Evolutionary conservation across 2,329 filamentous ascomycete species (phyloP).

Genomic region (Fusarium cicatricum): DNA sequence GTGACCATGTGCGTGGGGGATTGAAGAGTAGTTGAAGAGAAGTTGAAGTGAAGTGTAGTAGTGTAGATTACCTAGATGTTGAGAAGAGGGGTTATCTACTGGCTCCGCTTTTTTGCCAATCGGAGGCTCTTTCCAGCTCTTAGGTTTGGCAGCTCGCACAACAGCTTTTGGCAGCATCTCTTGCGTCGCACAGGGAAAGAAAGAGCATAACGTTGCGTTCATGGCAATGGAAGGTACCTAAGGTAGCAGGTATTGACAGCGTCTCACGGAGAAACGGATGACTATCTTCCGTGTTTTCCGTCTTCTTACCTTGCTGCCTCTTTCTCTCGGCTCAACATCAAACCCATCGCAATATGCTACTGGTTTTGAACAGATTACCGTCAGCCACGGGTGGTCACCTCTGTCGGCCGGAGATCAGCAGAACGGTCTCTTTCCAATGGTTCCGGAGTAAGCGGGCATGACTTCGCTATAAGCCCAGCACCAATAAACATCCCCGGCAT

Average conservation of each 20-base stretch:
- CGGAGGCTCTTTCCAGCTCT: constrained; percentile 17
- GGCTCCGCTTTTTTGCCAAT: constrained; percentile 25
- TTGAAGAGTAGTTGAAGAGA: background rate
- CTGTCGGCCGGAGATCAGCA: background rate
- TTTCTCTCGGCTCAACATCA: background rate
- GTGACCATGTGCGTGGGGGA: constrained; percentile 1
- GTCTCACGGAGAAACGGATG: constrained; percentile 20
- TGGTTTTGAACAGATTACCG: too few relatives aligned
- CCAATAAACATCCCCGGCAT: constrained; percentile 2
- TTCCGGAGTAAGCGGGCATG: constrained; percentile 1
- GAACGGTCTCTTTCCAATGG: background rate
- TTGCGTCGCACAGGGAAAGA: constrained; percentile 19
- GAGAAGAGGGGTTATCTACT: constrained; percentile 8
- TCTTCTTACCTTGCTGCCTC: constrained; percentile 22
- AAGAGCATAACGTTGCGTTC: too few relatives aligned
- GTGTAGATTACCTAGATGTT: background rate
- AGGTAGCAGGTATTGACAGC: background rate
- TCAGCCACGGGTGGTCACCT: too few relatives aligned
- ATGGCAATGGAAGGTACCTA: too few relatives aligned
- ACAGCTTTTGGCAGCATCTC: constrained; percentile 12
- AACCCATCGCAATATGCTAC: too few relatives aligned
- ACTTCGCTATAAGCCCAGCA: constrained; percentile 15
- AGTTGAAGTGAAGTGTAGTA: constrained; percentile 5
- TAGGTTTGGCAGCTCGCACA: constrained; percentile 14
- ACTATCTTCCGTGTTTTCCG: constrained; percentile 19